Percentiles rank a stretch among this genome's conserved stretches.
phyloP scores from a whole-genome alignment of 2,329 filamentous ascomycete genomes.

The Chaetomium olivaceum region DNA sequence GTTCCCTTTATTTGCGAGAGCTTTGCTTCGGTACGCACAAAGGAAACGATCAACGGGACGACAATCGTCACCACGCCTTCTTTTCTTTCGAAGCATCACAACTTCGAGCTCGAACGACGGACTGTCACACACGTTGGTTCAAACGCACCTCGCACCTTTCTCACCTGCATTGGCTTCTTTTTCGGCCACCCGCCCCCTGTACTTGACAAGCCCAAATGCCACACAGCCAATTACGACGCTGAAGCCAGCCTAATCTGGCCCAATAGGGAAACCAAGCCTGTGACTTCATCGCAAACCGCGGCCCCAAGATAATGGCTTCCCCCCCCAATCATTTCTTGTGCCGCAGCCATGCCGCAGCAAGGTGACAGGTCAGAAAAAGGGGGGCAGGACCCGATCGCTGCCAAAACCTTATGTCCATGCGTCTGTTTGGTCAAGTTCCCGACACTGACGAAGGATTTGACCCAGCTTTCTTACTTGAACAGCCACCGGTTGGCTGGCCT shows the following conservation, averaged over 20 bases:
- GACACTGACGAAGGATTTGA: neutral
- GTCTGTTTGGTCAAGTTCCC: no score
- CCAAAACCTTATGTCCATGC: neutral
- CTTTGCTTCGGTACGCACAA: constrained; percentile 14
- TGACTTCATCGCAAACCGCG: neutral
- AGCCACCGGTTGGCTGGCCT: neutral
- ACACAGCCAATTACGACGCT: constrained; percentile 28
- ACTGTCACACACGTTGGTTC: neutral
- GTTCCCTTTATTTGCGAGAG: neutral
- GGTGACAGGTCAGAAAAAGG: neutral
- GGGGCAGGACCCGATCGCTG: neutral
- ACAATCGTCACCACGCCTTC: constrained; percentile 1
- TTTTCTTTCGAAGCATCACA: neutral
- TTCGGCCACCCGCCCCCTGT: constrained; percentile 22
- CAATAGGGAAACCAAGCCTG: constrained; percentile 25
- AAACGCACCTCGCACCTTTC: neutral
- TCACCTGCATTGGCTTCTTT: neutral
- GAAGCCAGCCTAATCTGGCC: constrained; percentile 20
- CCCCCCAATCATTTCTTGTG: neutral
- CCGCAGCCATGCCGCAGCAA: neutral
- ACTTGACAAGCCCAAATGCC: constrained; percentile 25
- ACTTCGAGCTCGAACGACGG: neutral
- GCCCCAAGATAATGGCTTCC: neutral
- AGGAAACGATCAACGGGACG: neutral
- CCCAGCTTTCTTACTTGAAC: neutral